phyloP scores from a whole-genome alignment of 768 basidiomycete species.

The Tephrocybe sp. region DNA sequence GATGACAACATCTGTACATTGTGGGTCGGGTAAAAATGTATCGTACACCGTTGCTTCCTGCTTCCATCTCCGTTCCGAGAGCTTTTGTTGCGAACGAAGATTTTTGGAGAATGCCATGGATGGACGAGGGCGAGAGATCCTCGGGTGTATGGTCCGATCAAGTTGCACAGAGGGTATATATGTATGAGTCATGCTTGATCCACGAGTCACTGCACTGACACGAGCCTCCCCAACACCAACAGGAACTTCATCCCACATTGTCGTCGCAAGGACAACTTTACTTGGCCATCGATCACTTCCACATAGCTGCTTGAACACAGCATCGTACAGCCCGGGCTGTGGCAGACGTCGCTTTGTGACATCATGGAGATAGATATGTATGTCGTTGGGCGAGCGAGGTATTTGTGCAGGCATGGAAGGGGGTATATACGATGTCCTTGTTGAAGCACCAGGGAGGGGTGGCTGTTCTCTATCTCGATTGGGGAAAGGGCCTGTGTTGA shows the following conservation, averaged over 20 bases:
- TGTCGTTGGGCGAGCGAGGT: slow-evolving; percentile 51
- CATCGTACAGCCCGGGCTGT: background rate
- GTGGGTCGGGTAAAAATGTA: slow-evolving; percentile 9
- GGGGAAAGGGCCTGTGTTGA: slow-evolving; percentile 16
- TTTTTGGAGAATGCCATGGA: background rate
- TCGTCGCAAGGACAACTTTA: background rate
- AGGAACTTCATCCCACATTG: background rate
- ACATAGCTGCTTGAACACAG: background rate
- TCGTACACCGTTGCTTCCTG: slow-evolving; percentile 6
- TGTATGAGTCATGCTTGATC: too few relatives aligned
- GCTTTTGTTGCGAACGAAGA: background rate
- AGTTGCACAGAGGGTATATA: too few relatives aligned
- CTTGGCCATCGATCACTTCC: background rate
- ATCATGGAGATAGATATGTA: slow-evolving; percentile 28
- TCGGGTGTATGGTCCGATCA: too few relatives aligned
- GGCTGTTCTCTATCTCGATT: slow-evolving; percentile 21
- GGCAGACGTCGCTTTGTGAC: background rate
- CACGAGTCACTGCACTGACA: too few relatives aligned
- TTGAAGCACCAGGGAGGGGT: slow-evolving; percentile 24
- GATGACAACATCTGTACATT: slow-evolving; percentile 18
- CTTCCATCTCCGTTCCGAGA: slow-evolving; percentile 11
- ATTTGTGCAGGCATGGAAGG: slow-evolving; percentile 34
- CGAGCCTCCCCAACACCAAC: background rate
- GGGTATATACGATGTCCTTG: slow-evolving; percentile 31
- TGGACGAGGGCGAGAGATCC: too few relatives aligned